These are phyloP conservation scores for Erodium trifolium DNA, from an alignment of 441 rosid genomes.

Conservation along the genomic window DNA sequence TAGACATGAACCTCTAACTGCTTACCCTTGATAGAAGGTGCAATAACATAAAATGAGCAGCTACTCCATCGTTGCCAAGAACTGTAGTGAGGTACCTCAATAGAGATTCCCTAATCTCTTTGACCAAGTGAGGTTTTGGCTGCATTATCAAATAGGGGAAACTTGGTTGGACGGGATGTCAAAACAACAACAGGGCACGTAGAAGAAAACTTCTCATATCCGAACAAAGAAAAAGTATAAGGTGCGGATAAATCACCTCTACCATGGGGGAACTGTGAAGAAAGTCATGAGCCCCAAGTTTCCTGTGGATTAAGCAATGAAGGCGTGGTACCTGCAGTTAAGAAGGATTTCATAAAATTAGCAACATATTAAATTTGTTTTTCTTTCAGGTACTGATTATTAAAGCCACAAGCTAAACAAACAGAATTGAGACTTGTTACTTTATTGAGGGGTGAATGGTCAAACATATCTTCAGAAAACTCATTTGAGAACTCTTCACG, in stretches of 20 bases:
- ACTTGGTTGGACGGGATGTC: background rate
- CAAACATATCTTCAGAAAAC: constrained; percentile 38
- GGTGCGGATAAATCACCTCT: constrained; percentile 41
- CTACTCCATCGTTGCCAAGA: constrained; percentile 75
- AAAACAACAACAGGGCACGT: constrained; percentile 9
- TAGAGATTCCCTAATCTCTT: constrained; percentile 52
- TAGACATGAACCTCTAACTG: background rate
- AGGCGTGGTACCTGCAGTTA: constrained; percentile 62
- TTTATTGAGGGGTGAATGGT: constrained; percentile 51
- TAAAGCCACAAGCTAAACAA: background rate
- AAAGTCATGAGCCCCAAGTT: constrained; percentile 57
- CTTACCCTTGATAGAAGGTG: constrained; percentile 79
- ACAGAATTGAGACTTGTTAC: constrained; percentile 21
- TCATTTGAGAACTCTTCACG: constrained; percentile 23
- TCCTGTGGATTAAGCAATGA: constrained; percentile 73
- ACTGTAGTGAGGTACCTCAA: constrained; percentile 52
- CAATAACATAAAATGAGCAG: constrained; percentile 59
- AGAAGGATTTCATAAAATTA: background rate
- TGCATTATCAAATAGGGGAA: constrained; percentile 25
- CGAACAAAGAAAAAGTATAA: background rate
- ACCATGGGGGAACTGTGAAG: constrained; percentile 34
- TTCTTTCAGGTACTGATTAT: background rate
- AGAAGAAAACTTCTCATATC: background rate
- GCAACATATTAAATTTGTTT: background rate
- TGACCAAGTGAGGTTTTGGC: constrained; percentile 49